A percentile compares a stretch with the other conserved stretches of the same genome.
Evolutionary conservation across 2,329 filamentous ascomycete genomes (phyloP).

Genomic region (Colletotrichum cuscutae): DNA sequence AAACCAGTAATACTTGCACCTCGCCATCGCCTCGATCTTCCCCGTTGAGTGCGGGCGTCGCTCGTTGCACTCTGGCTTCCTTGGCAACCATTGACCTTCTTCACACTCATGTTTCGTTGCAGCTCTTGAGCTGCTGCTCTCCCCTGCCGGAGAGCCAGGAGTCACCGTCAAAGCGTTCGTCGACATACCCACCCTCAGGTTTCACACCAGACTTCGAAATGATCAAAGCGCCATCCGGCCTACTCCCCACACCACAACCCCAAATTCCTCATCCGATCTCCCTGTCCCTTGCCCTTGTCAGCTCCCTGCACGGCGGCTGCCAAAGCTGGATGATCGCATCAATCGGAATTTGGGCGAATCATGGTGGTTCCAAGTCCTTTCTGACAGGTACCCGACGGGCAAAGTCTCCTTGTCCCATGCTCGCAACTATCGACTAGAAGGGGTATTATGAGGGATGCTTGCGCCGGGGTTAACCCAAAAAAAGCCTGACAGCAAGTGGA

Average conservation of each 20-base stretch:
- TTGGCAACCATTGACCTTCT: background rate
- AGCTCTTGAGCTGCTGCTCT: background rate
- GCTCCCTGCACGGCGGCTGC: constrained; percentile 20
- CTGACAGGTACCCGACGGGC: constrained; percentile 19
- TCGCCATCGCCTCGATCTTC: background rate
- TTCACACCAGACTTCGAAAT: constrained; percentile 30
- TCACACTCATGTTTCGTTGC: background rate
- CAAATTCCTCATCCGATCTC: constrained; percentile 34
- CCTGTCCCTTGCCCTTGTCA: constrained; percentile 14
- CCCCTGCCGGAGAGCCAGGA: background rate
- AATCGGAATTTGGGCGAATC: constrained; percentile 28
- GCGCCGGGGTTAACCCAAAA: background rate
- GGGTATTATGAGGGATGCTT: constrained; percentile 3
- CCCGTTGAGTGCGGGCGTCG: background rate
- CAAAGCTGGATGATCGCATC: constrained; percentile 31
- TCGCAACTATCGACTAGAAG: constrained; percentile 20
- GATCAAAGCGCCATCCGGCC: constrained; percentile 29
- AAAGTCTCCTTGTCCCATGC: constrained; percentile 7
- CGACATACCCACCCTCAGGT: constrained; percentile 29
- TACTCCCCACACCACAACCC: constrained; percentile 22
- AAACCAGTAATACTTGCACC: background rate
- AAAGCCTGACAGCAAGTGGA: constrained; percentile 20
- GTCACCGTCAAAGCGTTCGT: constrained; percentile 29
- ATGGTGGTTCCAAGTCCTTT: constrained; percentile 14
- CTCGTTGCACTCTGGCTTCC: background rate